Conservation (phyloP, 2,329 filamentous ascomycete species). For the Paecilomyces formosus region DNA sequence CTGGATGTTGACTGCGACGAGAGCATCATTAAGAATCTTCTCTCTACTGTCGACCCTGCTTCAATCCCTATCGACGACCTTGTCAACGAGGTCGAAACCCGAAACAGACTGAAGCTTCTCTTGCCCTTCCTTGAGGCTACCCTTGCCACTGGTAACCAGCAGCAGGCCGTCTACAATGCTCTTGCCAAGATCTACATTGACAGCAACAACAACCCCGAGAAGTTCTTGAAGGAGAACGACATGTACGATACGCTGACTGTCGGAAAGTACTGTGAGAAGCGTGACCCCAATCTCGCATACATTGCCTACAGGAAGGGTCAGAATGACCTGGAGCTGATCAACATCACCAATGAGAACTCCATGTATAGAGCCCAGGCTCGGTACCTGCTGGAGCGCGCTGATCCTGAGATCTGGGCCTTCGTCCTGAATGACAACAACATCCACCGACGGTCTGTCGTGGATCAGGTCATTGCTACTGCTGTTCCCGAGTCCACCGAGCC, state of each 20-base stretch:
- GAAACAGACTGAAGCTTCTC: constrained; percentile 91
- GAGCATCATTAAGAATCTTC: constrained; percentile 84
- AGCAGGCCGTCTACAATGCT: constrained; percentile 94
- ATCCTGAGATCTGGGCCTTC: constrained; percentile 87
- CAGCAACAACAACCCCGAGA: constrained; percentile 95
- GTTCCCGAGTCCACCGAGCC: constrained; percentile 90
- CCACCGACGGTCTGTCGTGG: constrained; percentile 84
- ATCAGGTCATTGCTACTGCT: constrained; percentile 92
- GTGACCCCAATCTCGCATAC: constrained; percentile 89
- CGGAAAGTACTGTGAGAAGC: constrained; percentile 98
- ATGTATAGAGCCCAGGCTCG: constrained; percentile 99
- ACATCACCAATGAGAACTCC: constrained; percentile 97
- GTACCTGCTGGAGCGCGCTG: constrained; percentile 85
- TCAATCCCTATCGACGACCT: constrained; percentile 91
- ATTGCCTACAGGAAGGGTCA: constrained; percentile 95
- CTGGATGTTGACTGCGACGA: constrained; percentile 97
- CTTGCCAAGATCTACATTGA: constrained; percentile 99
- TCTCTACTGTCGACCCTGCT: constrained; percentile 74
- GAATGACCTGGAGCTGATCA: constrained; percentile 94
- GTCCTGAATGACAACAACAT: constrained; percentile 94
- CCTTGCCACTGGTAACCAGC: constrained; percentile 80
- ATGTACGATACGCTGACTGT: constrained; percentile 88
- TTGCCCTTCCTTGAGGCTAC: constrained; percentile 94
- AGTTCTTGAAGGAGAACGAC: constrained; percentile 95
- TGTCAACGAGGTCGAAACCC: constrained; percentile 86